Evolutionary conservation across 169 alveolate genomes (phyloP), one percentile per base, ranked within the genome.

Genomic region (Cryptosporidium ubiquitum): DNA sequence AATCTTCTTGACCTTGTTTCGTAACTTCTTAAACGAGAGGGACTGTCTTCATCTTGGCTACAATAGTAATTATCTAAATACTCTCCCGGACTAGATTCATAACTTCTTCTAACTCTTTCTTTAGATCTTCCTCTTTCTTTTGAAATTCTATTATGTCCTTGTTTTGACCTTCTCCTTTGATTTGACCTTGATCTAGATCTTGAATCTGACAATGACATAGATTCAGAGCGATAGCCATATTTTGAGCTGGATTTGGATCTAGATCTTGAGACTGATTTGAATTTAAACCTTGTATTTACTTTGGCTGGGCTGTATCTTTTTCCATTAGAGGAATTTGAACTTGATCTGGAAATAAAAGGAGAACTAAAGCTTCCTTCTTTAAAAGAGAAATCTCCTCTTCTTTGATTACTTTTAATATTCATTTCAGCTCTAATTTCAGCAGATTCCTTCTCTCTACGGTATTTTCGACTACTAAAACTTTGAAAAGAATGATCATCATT

Each of bases 181-280:
- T 0, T 1, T 9, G 57, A 44, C 23, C 16, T 37, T 16, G 44
- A 70, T 9, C 6, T 23, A 5, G 64, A 70, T 57, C 64, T 40
- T 37, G 84, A 58, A n/a, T 23, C 29, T 9, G 85, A 18, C 20
- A 35, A 4, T 73, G 85, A 73, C 12, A 37, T 31, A 31, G 71
- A 64, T 33, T 64, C 49, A n/a, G 71, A 64, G 12, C 40, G 29
- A 35, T 35, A 35, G 1, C 40, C 31, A 35, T 35, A 18, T 49
- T 37, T 55, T 18, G 85, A 57, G 14, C 35, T 33, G 2, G 85
- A 58, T 37, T n/a, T 55, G 5, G 85, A 52, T 12, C 51, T 55
- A 5, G 85, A 31, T 58, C 85, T 73, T 73, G 85, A 57, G 2
- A 26, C n/a, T 20, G 71, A 64, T 1, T 64, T 64, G 23, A n/a